Evolutionary conservation across 2,329 filamentous ascomycete genomes (phyloP).

Genomic region (Phoma sp.): DNA sequence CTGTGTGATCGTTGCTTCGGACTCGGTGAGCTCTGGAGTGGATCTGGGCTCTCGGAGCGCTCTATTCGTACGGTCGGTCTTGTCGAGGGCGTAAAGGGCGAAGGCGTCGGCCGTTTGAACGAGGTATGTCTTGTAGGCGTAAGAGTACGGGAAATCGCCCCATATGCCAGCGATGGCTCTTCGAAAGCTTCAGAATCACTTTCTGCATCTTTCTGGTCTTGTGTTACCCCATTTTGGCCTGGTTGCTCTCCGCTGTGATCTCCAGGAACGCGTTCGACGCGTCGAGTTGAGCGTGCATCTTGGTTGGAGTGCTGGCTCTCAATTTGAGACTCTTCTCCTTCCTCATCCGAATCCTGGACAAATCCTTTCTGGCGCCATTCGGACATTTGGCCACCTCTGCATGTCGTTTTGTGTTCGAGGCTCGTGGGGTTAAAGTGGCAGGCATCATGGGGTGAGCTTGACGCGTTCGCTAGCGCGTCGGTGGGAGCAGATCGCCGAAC

Average conservation of each 20-base stretch:
- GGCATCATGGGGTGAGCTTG: conserved; percentile 21
- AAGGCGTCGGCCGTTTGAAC: conserved; percentile 21
- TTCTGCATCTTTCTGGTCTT: neutral
- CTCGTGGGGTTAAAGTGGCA: conserved; percentile 26
- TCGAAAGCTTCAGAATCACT: neutral
- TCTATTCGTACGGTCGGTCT: conserved; percentile 6
- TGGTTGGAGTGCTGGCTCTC: conserved; percentile 33
- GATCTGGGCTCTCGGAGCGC: conserved; percentile 42
- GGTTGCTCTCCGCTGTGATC: neutral
- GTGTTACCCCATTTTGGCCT: neutral
- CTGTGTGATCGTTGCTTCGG: conserved; percentile 7
- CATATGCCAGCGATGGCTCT: neutral
- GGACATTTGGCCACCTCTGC: conserved; percentile 54
- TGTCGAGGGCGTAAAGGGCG: conserved; percentile 28
- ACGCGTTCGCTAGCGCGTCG: conserved; percentile 29
- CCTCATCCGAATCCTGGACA: conserved; percentile 61
- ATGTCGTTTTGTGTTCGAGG: conserved; percentile 38
- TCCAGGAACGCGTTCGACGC: conserved; percentile 31
- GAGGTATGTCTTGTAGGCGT: conserved; percentile 15
- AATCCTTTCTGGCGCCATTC: conserved; percentile 58
- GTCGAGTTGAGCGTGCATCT: conserved; percentile 20
- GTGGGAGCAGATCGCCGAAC: conserved; percentile 20
- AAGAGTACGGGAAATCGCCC: neutral
- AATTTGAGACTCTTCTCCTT: conserved; percentile 48
- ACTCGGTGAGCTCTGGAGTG: conserved; percentile 30